phyloP scores from a whole-genome alignment of 2,329 filamentous ascomycete species.

The Neocucurbitaria cava region DNA sequence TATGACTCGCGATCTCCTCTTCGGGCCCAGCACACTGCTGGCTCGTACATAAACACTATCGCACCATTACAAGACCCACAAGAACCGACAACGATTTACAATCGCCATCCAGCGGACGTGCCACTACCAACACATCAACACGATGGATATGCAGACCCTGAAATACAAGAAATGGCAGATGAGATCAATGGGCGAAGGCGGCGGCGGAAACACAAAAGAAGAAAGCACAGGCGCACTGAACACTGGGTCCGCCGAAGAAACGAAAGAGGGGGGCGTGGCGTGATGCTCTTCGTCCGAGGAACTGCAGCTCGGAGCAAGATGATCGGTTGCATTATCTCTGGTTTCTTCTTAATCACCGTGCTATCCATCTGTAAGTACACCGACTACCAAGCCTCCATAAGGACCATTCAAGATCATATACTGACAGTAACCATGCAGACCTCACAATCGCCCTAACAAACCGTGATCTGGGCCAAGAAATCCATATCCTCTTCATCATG shows the following conservation, averaged over 20 bases:
- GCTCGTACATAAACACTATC: constrained; percentile 44
- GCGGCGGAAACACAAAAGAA: constrained; percentile 43
- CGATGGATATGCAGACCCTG: constrained; percentile 57
- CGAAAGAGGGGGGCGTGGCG: constrained; percentile 20
- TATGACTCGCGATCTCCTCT: constrained; percentile 39
- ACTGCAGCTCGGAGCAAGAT: constrained; percentile 41
- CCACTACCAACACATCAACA: constrained; percentile 23
- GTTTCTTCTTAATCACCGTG: constrained; percentile 65
- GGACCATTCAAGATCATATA: background rate
- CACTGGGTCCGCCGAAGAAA: constrained; percentile 39
- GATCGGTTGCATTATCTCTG: constrained; percentile 66
- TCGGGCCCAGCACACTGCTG: constrained; percentile 43
- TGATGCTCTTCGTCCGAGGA: constrained; percentile 30
- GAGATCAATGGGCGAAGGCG: constrained; percentile 51
- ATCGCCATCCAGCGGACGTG: constrained; percentile 43
- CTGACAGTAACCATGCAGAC: constrained; percentile 58
- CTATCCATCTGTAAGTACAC: constrained; percentile 69
- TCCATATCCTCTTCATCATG: constrained; percentile 81
- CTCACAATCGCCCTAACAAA: constrained; percentile 73
- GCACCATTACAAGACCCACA: constrained; percentile 29
- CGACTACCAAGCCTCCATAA: background rate
- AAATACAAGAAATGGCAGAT: constrained; percentile 57
- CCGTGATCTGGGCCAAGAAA: constrained; percentile 69
- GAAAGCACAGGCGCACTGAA: constrained; percentile 33
- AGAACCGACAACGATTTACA: constrained; percentile 31